phyloP scores from a whole-genome alignment of 441 rosid genomes.

The Syzygium syzygioides region DNA sequence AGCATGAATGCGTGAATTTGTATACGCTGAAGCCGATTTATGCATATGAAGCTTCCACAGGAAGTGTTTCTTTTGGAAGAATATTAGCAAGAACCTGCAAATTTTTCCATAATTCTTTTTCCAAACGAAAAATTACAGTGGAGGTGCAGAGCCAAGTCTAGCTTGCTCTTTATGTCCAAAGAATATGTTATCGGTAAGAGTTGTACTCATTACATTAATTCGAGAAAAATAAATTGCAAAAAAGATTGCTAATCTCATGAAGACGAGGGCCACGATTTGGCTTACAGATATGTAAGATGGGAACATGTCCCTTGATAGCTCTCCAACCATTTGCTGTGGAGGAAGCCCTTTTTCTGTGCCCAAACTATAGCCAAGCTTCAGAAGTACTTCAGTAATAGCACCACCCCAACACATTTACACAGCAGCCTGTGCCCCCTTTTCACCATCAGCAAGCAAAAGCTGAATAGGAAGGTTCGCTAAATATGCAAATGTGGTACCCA shows the following conservation, averaged over 20 bases:
- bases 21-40: conserved; percentile 38
- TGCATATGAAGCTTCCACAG: conserved; percentile 53
- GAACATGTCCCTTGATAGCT: conserved; percentile 27
- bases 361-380: background rate
- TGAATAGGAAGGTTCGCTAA: too few species aligned
- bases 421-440: background rate
- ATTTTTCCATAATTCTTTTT: conserved; percentile 15
- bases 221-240: background rate
- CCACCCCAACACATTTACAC: conserved; percentile 5
- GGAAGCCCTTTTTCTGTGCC: conserved; percentile 29
- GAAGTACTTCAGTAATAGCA: conserved; percentile 7
- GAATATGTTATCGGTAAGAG: background rate
- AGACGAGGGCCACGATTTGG: background rate
- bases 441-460: background rate
- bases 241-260: background rate
- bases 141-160: background rate
- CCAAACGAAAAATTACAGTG: background rate
- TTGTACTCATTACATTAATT: background rate
- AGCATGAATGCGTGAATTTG: conserved; percentile 45
- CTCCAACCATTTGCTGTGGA: conserved; percentile 23
- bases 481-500: too few species aligned
- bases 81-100: conserved; percentile 41
- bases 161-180: background rate
- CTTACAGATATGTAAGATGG: conserved; percentile 45
- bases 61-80: conserved; percentile 41